Percentiles rank a stretch among this genome's conserved stretches.
Conservation (phyloP, 108 stramenopile species). For the Thalassiosira profunda region DNA sequence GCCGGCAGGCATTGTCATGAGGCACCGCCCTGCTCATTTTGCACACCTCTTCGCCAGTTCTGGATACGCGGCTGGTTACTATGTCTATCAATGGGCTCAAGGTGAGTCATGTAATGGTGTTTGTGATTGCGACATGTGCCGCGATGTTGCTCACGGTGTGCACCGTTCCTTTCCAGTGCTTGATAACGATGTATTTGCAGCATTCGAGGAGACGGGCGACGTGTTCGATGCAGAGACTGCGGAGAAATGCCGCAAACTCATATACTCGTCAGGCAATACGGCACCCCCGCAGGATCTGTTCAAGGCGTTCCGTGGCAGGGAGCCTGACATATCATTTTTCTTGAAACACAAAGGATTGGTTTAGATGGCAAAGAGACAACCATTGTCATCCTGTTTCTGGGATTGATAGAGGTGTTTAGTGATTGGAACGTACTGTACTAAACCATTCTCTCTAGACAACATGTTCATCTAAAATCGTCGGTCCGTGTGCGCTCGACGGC, state of each 20-base stretch:
- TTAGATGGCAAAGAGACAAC: no score
- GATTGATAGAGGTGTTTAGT: no score
- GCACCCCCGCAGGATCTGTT: conserved; percentile 79
- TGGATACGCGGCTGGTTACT: conserved; percentile 75
- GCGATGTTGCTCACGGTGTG: conserved; percentile 4
- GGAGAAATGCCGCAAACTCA: conserved; percentile 58
- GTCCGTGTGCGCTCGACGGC: no score
- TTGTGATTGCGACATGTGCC: no score
- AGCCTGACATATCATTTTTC: conserved; percentile 75
- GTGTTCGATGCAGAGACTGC: conserved; percentile 68
- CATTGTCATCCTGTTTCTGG: no score
- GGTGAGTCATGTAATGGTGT: no score
- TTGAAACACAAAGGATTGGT: conserved; percentile 68
- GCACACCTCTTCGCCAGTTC: conserved; percentile 63
- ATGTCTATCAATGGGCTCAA: conserved; percentile 42
- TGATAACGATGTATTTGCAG: conserved; percentile 81
- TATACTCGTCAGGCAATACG: conserved; percentile 82
- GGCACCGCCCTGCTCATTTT: conserved; percentile 80
- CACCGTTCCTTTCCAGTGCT: conserved; percentile 54
- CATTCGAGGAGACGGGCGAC: conserved; percentile 75
- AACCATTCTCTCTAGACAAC: no score
- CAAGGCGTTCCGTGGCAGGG: conserved; percentile 71
- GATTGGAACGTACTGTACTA: no score
- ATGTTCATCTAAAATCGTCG: no score
- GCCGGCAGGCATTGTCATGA: conserved; percentile 83